Percentiles rank a stretch among this genome's conserved stretches.
phyloP scores from a whole-genome alignment of 2,329 filamentous ascomycete species.

The Chrysoporthe puriensis region DNA sequence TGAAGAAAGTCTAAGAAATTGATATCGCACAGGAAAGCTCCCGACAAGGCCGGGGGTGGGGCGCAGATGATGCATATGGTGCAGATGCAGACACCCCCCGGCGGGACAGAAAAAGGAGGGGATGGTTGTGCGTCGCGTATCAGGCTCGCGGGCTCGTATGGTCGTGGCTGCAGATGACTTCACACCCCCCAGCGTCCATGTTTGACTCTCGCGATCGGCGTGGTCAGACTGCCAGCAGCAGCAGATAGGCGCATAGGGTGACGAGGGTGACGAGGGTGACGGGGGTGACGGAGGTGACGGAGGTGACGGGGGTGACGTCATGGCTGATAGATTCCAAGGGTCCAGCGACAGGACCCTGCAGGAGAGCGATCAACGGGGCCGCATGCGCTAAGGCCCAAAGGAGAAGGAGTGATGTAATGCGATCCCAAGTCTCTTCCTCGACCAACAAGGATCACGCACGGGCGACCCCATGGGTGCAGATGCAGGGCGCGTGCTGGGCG shows the following conservation, averaged over 20 bases:
- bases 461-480: no score
- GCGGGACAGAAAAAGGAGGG: background rate
- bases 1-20: background rate
- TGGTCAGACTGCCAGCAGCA: conserved; percentile 15
- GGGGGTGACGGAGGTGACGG: conserved; percentile 6
- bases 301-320: conserved; percentile 20
- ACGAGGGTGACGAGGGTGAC: background rate
- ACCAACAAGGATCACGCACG: background rate
- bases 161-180: conserved; percentile 24
- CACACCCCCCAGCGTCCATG: conserved; percentile 14
- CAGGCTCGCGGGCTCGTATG: conserved; percentile 8
- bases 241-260: conserved; percentile 10
- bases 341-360: conserved; percentile 20
- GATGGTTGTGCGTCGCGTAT: background rate
- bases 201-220: conserved; percentile 19
- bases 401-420: conserved; percentile 12
- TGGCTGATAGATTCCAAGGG: conserved; percentile 12
- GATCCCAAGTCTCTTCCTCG: background rate
- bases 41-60: background rate
- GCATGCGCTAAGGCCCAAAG: conserved; percentile 9
- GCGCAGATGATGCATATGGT: background rate
- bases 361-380: conserved; percentile 14
- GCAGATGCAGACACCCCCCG: background rate
- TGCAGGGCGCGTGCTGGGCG: background rate
- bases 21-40: background rate